phyloP scores from a whole-genome alignment of 1,284 basidiomycete species.

The Schizophyllum amplum region DNA sequence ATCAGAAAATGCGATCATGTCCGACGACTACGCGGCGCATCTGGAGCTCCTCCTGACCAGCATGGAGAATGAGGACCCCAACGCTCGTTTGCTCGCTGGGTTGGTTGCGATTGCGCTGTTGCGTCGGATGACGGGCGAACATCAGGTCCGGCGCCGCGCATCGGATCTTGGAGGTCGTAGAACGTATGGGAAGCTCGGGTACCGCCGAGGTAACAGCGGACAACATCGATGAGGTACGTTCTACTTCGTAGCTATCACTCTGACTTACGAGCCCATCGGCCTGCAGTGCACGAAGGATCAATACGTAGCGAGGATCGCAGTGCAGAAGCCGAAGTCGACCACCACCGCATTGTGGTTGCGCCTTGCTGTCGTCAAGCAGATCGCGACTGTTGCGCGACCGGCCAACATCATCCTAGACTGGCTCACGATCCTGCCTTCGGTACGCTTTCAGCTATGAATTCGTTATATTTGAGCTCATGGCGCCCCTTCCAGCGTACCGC shows the following conservation, averaged over 20 bases:
- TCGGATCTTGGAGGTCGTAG: constrained; percentile 38
- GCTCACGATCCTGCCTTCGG: constrained; percentile 21
- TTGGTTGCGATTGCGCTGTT: constrained; percentile 54
- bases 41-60: constrained; percentile 38
- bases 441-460: constrained; percentile 16
- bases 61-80: constrained; percentile 38
- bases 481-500: constrained; percentile 11
- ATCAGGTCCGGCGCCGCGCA: constrained; percentile 48
- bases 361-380: constrained; percentile 39
- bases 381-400: constrained; percentile 43
- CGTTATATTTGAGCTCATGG: constrained; percentile 18
- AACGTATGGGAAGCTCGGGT: constrained; percentile 32
- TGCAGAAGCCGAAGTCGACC: constrained; percentile 51
- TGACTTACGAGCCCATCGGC: constrained; percentile 2
- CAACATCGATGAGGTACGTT: constrained; percentile 34
- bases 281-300: constrained; percentile 33
- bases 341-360: constrained; percentile 49
- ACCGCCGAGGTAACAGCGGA: constrained; percentile 37
- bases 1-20: constrained; percentile 55
- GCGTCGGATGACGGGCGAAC: constrained; percentile 42
- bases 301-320: constrained; percentile 36
- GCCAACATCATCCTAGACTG: constrained; percentile 35
- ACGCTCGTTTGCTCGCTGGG: constrained; percentile 50
- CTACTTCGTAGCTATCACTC: constrained; percentile 1
- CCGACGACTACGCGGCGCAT: constrained; percentile 32